A percentile compares a stretch with the other conserved stretches of the same genome.
These are phyloP conservation scores for Penicillium oxalicum DNA, from an alignment of 2,329 filamentous ascomycete genomes.

Conservation along the genomic window DNA sequence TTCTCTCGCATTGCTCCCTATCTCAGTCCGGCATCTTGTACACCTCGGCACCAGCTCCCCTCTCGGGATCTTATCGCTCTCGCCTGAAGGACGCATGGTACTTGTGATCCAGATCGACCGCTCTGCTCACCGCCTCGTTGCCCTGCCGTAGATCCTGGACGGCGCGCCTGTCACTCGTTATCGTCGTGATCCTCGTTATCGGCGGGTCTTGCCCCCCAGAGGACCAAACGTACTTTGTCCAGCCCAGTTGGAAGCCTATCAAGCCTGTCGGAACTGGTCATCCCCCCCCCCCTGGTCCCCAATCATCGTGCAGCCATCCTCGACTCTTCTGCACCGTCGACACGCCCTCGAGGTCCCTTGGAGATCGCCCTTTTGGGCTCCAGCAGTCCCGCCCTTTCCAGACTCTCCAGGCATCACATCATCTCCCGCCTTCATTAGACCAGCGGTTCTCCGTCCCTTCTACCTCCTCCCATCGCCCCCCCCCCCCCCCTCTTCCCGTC, in stretches of 20 bases:
- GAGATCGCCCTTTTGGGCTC: constrained; percentile 16
- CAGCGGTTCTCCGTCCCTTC: not conserved
- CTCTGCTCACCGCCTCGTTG: constrained; percentile 26
- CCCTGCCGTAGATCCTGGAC: constrained; percentile 19
- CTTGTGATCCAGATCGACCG: constrained; percentile 19
- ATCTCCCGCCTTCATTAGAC: constrained; percentile 20
- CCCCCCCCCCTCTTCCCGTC: constrained; percentile 1
- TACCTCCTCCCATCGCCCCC: not conserved
- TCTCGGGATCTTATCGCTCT: not conserved
- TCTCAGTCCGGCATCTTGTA: no score
- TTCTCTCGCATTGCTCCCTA: no score
- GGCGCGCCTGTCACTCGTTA: constrained; percentile 25
- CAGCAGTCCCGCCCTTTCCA: constrained; percentile 19
- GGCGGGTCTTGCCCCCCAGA: no score
- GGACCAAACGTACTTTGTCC: constrained; percentile 3
- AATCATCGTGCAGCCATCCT: constrained; percentile 5
- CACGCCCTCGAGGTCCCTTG: constrained; percentile 10
- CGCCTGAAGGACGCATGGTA: not conserved
- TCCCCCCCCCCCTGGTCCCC: constrained; percentile 13
- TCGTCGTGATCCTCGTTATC: constrained; percentile 12
- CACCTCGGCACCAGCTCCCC: no score
- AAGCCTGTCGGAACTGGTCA: constrained; percentile 17
- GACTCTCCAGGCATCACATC: constrained; percentile 26
- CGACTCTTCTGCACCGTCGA: constrained; percentile 1
- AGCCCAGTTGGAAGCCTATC: no score